Evolutionary conservation across 495 filamentous ascomycete species (phyloP).

Genomic region (Parachaetomium inaequale): DNA sequence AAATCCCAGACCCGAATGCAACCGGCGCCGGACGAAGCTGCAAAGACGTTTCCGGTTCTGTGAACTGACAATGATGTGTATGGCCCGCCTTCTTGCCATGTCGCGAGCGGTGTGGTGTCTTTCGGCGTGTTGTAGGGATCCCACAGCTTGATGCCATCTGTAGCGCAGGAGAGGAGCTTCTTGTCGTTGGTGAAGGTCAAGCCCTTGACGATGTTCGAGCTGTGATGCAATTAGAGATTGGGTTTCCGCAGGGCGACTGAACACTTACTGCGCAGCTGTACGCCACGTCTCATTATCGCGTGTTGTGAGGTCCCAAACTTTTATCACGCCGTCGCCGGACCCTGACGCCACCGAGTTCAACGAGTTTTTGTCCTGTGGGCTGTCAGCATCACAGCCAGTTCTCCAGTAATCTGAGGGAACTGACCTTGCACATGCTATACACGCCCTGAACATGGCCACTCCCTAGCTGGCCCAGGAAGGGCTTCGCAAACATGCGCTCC

Average conservation of each 20-base stretch:
- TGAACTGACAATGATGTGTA: constrained; percentile 88
- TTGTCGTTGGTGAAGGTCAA: constrained; percentile 80
- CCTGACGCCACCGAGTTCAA: constrained; percentile 72
- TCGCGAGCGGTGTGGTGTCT: constrained; percentile 63
- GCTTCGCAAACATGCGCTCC: constrained; percentile 92
- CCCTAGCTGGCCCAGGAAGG: constrained; percentile 84
- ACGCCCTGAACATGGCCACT: constrained; percentile 93
- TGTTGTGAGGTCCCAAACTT: constrained; percentile 86
- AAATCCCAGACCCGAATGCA: constrained; percentile 79
- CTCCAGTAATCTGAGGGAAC: background rate
- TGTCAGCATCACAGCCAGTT: background rate
- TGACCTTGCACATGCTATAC: constrained; percentile 60
- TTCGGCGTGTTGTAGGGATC: constrained; percentile 75
- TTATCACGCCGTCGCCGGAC: constrained; percentile 82
- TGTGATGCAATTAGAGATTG: constrained; percentile 8
- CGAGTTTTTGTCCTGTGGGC: constrained; percentile 57
- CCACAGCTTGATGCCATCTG: constrained; percentile 84
- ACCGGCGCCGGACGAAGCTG: constrained; percentile 73
- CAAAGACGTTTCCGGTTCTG: constrained; percentile 63
- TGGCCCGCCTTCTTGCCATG: constrained; percentile 74
- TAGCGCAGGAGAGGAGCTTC: constrained; percentile 85
- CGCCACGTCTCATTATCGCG: constrained; percentile 72
- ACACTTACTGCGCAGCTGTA: constrained; percentile 62
- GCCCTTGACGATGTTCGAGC: constrained; percentile 79
- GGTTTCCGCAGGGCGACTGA: background rate